Conservation (phyloP, 1,284 basidiomycete species). For the Moesziomyces sp. region DNA sequence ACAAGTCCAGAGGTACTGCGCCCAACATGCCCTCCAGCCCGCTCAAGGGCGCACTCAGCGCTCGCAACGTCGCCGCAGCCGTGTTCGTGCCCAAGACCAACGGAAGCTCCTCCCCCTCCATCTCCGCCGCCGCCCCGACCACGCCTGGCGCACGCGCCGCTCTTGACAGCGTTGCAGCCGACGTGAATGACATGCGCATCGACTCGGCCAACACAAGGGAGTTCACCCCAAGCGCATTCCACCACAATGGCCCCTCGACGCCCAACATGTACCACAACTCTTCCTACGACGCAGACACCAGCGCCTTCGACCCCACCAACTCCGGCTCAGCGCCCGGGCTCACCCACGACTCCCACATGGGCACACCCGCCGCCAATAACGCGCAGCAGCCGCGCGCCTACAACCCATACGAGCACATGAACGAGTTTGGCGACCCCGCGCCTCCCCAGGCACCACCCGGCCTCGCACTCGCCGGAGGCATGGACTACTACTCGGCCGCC, state of each 20-base stretch:
- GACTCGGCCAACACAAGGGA: slow-evolving; percentile 19
- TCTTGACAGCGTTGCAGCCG: slow-evolving; percentile 20
- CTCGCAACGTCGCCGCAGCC: slow-evolving; percentile 54
- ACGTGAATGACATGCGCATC: slow-evolving; percentile 30
- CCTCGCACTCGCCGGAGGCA: slow-evolving; percentile 38
- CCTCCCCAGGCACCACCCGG: slow-evolving; percentile 36
- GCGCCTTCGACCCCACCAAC: slow-evolving; percentile 32
- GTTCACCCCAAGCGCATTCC: slow-evolving; percentile 17
- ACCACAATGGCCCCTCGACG: slow-evolving; percentile 21
- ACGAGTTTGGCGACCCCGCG: slow-evolving; percentile 54
- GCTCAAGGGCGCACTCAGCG: slow-evolving; percentile 50
- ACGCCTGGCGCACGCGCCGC: slow-evolving; percentile 7
- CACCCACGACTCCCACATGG: slow-evolving; percentile 30
- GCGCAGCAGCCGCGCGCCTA: slow-evolving; percentile 25
- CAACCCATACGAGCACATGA: slow-evolving; percentile 61
- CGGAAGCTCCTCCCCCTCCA: slow-evolving; percentile 34
- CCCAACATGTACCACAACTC: slow-evolving; percentile 25
- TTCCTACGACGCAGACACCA: slow-evolving; percentile 26
- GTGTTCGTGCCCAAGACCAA: slow-evolving; percentile 60
- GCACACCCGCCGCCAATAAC: slow-evolving; percentile 13
- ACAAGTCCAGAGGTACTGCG: slow-evolving; percentile 15
- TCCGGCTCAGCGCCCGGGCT: slow-evolving; percentile 1
- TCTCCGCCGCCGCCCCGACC: slow-evolving; percentile 18
- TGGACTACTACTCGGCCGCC: slow-evolving; percentile 47
- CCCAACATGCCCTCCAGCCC: slow-evolving; percentile 33